phyloP scores from a whole-genome alignment of 768 basidiomycete species.

The Daedaleopsis sinensis region DNA sequence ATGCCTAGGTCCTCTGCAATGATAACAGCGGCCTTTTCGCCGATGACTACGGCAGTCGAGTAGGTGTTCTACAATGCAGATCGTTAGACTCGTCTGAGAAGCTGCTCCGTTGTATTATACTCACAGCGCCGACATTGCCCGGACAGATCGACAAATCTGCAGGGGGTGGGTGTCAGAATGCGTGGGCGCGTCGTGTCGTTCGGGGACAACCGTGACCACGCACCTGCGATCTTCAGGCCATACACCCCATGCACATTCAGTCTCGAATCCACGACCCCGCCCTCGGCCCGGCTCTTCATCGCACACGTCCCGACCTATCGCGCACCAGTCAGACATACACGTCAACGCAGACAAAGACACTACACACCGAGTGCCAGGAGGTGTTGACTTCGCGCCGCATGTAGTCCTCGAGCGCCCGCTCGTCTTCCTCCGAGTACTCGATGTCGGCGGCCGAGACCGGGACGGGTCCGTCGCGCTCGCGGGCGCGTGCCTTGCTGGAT shows the following conservation, averaged over 20 bases:
- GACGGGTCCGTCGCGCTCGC: constrained; percentile 24
- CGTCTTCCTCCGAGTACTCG: constrained; percentile 37
- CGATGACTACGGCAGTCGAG: constrained; percentile 47
- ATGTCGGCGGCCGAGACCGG: constrained; percentile 34
- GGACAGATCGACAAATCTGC: constrained; percentile 46
- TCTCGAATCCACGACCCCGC: constrained; percentile 62
- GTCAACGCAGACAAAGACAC: not conserved
- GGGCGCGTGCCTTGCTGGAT: constrained; percentile 28
- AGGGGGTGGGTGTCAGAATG: too few species aligned
- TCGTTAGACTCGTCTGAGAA: not conserved
- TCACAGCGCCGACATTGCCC: constrained; percentile 39
- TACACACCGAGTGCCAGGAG: constrained; percentile 40
- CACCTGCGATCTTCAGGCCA: constrained; percentile 46
- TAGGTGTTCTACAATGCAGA: constrained; percentile 40
- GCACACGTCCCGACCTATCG: constrained; percentile 63
- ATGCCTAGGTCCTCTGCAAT: constrained; percentile 56
- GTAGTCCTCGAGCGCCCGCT: constrained; percentile 36
- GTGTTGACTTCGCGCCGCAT: constrained; percentile 30
- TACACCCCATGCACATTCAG: constrained; percentile 65
- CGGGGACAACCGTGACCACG: not conserved
- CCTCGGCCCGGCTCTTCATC: constrained; percentile 63
- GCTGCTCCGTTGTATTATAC: not conserved
- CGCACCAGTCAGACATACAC: not conserved
- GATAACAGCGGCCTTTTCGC: constrained; percentile 64
- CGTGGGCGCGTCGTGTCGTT: not conserved